Conservation (phyloP, 1,139 yeast genomes). For the Neolecta irregularis region DNA sequence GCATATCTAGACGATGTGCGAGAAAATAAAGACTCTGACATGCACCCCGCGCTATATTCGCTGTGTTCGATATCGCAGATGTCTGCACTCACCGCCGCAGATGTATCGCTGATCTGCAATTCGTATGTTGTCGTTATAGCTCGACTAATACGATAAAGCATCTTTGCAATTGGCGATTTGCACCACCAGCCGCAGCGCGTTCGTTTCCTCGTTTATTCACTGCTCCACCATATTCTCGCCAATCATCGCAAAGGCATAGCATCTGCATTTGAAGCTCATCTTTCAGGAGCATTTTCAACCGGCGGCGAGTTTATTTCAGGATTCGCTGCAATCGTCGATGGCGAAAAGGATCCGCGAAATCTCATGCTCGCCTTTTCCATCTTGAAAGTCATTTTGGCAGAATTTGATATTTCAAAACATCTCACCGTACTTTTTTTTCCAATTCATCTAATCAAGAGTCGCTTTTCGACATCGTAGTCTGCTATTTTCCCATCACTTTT, state of each 20-base stretch:
- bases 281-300: no score
- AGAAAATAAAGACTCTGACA: no score
- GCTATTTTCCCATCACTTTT: constrained; percentile 93
- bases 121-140: background rate
- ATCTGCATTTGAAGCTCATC: no score
- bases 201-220: constrained; percentile 43
- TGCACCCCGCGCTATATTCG: no score
- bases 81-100: constrained; percentile 6
- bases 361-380: constrained; percentile 53
- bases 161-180: constrained; percentile 9
- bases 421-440: constrained; percentile 4
- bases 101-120: constrained; percentile 7
- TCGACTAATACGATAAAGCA: no score
- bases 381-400: constrained; percentile 35
- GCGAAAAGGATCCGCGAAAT: constrained; percentile 91
- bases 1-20: constrained; percentile 9
- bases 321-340: constrained; percentile 55
- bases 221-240: constrained; percentile 30
- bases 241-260: constrained; percentile 19
- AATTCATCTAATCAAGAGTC: constrained; percentile 27
- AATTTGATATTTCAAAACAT: constrained; percentile 27
- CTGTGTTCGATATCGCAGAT: constrained; percentile 4
- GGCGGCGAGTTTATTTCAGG: constrained; percentile 36
- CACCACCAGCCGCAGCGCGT: constrained; percentile 41
- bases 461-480: constrained; percentile 73